Evolutionary conservation across 495 filamentous ascomycete genomes (phyloP).

Genomic region (Hyaloscypha variabilis): DNA sequence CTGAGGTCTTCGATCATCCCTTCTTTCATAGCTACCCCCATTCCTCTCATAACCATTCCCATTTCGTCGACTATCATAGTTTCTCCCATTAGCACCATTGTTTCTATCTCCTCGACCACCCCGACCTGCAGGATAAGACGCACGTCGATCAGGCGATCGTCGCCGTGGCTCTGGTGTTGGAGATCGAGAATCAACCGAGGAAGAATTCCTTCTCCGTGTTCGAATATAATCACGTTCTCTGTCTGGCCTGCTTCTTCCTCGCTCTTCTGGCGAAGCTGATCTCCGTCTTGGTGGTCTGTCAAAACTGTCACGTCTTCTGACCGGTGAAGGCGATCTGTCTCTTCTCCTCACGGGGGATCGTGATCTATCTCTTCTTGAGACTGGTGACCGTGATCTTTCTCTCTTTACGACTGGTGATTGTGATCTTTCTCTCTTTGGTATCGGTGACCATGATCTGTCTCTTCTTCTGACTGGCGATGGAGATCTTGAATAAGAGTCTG

Average conservation of each 20-base stretch:
- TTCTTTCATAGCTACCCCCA: conserved; percentile 27
- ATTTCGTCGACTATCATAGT: conserved; percentile 27
- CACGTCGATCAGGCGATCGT: conserved; percentile 29
- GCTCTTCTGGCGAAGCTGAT: conserved; percentile 33
- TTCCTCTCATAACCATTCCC: conserved; percentile 27
- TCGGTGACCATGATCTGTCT: conserved; percentile 10
- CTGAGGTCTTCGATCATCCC: conserved; percentile 31
- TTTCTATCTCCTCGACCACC: conserved; percentile 28
- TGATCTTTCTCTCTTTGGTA: background rate
- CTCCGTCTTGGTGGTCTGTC: conserved; percentile 33
- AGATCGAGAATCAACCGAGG: conserved; percentile 28
- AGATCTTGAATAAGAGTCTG: conserved; percentile 25
- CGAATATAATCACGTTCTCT: conserved; percentile 18
- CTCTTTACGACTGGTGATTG: background rate
- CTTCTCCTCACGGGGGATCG: conserved; percentile 6
- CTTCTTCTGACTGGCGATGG: conserved; percentile 13
- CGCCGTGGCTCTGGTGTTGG: conserved; percentile 27
- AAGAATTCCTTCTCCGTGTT: conserved; percentile 25
- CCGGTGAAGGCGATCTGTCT: conserved; percentile 6
- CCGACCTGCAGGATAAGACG: conserved; percentile 30
- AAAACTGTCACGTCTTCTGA: conserved; percentile 12
- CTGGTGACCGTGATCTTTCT: conserved; percentile 9
- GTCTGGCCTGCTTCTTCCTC: conserved; percentile 21
- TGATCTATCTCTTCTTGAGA: background rate
- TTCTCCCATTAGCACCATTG: conserved; percentile 16